Evolutionary conservation across 73 alveolate genomes (phyloP).

Genomic region (Blepharisma japonicum): DNA sequence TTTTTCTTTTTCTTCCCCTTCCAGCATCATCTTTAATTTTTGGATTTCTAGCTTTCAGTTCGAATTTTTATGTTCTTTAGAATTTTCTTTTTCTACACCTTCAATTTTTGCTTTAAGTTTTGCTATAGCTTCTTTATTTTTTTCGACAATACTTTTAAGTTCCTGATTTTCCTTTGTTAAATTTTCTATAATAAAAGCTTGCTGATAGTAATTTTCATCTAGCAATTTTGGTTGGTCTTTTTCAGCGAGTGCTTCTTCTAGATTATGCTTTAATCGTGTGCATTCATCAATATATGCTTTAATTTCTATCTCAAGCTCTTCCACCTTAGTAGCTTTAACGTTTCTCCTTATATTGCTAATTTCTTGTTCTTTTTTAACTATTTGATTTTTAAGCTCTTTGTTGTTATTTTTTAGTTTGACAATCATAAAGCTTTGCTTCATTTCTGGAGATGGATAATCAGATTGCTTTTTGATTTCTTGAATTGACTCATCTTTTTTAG

Average conservation of each 20-base stretch:
- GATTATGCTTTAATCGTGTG: conserved; percentile 37
- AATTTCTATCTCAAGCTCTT: conserved; percentile 46
- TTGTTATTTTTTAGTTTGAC: neutral
- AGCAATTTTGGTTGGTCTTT: neutral
- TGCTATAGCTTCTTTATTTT: conserved; percentile 6
- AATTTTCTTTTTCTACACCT: neutral
- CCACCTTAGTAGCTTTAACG: conserved; percentile 37
- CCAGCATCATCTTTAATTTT: neutral
- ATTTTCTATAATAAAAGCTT: neutral
- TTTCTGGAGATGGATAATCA: no score
- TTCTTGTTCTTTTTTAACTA: neutral
- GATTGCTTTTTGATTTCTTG: no score
- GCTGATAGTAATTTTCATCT: neutral
- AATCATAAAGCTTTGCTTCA: neutral
- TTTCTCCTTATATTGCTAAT: neutral
- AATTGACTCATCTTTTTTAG: conserved; percentile 2
- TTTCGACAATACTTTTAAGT: neutral
- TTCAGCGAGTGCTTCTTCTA: conserved; percentile 33
- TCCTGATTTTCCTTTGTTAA: neutral
- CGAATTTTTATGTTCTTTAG: conserved; percentile 22
- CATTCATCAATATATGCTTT: conserved; percentile 51
- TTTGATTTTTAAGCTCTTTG: conserved; percentile 1
- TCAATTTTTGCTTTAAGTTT: conserved; percentile 2
- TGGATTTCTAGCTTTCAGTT: neutral
- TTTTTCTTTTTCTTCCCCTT: neutral